phyloP scores from a whole-genome alignment of 805 yeast genomes.

The Maudiozyma saulgeensis region DNA sequence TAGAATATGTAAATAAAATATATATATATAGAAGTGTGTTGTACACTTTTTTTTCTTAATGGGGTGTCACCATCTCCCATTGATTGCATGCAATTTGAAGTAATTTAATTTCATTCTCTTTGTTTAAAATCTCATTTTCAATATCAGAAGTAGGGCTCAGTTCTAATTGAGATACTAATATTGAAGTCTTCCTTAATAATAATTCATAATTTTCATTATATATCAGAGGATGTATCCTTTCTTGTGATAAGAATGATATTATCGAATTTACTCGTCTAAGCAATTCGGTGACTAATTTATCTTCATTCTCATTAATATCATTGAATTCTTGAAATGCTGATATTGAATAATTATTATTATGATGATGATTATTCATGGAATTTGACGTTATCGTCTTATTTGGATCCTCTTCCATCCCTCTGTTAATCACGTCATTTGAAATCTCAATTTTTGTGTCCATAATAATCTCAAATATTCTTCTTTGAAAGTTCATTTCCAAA shows the following conservation, averaged over 20 bases:
- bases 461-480: neutral
- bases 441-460: neutral
- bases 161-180: constrained; percentile 14
- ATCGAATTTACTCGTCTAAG: constrained; percentile 13
- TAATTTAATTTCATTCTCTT: constrained; percentile 19
- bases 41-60: neutral
- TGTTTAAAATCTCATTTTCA: constrained; percentile 15
- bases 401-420: neutral
- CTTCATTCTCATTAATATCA: neutral
- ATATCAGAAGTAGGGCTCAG: constrained; percentile 19
- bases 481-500: neutral
- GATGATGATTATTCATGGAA: neutral
- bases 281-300: constrained; percentile 4
- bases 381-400: neutral
- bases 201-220: constrained; percentile 6
- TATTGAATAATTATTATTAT: neutral
- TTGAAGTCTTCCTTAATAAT: constrained; percentile 14
- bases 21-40: too few species aligned
- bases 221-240: neutral
- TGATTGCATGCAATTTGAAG: constrained; percentile 21
- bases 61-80: constrained; percentile 17
- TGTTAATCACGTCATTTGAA: neutral
- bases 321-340: neutral
- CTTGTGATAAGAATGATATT: constrained; percentile 11
- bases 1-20: neutral